phyloP scores from a whole-genome alignment of 176 grass and related monocot species.

The Aegilops tauschii region DNA sequence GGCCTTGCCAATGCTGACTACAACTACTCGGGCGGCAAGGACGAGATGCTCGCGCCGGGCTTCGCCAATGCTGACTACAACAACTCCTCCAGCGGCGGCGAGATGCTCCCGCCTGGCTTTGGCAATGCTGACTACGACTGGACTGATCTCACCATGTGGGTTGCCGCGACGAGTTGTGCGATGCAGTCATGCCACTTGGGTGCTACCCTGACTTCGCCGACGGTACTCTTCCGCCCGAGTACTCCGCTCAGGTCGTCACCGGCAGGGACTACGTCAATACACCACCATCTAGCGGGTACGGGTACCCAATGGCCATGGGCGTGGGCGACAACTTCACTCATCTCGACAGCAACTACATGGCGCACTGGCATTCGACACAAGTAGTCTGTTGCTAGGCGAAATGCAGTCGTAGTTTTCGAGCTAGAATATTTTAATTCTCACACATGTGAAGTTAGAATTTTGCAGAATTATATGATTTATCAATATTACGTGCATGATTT shows the following conservation, averaged over 20 bases:
- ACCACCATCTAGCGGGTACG: neutral
- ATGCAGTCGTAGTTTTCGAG: neutral
- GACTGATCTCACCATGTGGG: neutral
- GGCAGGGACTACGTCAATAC: neutral
- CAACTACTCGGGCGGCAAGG: neutral
- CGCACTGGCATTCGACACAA: neutral
- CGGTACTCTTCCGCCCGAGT: neutral
- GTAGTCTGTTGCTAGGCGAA: neutral
- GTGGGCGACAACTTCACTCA: neutral
- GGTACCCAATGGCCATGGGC: neutral
- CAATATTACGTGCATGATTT: too few relatives aligned
- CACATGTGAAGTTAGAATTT: too few relatives aligned
- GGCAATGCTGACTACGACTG: neutral
- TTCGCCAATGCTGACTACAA: too few relatives aligned
- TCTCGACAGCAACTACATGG: neutral
- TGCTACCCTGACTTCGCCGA: neutral
- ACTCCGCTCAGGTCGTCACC: neutral
- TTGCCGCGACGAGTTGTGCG: neutral
- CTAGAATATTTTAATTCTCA: neutral
- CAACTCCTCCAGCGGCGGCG: too few relatives aligned
- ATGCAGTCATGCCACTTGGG: neutral
- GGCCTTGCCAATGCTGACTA: neutral
- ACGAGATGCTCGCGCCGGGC: neutral
- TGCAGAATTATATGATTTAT: neutral
- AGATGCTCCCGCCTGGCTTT: too few relatives aligned